Evolutionary conservation across 2,329 filamentous ascomycete species (phyloP).

Genomic region (Claviceps pazoutovae): DNA sequence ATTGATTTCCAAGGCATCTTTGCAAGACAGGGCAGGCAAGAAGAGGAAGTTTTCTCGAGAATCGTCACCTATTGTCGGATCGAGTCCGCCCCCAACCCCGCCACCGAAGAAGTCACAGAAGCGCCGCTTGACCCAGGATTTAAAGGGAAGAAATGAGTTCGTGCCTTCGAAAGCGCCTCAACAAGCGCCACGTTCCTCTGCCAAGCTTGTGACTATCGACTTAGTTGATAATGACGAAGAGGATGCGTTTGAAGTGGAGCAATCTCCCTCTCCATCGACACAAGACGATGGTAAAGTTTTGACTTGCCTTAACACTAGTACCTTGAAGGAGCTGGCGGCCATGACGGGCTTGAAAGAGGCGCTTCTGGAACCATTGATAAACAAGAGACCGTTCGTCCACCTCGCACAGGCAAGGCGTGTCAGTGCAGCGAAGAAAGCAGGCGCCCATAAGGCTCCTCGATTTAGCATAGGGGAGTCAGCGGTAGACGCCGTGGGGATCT

Average conservation of each 20-base stretch:
- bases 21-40: constrained; percentile 10
- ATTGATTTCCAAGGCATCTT: constrained; percentile 17
- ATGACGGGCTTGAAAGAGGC: constrained; percentile 63
- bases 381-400: constrained; percentile 57
- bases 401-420: constrained; percentile 55
- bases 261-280: constrained; percentile 14
- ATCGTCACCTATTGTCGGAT: constrained; percentile 10
- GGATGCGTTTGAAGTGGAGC: constrained; percentile 25
- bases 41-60: constrained; percentile 8
- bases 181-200: constrained; percentile 16
- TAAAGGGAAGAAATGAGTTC: constrained; percentile 14
- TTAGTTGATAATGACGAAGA: constrained; percentile 27
- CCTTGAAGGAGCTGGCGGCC: constrained; percentile 62
- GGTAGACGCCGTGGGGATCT: constrained; percentile 45
- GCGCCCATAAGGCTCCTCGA: constrained; percentile 30
- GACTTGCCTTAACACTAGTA: constrained; percentile 71
- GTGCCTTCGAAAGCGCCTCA: constrained; percentile 11
- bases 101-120: constrained; percentile 8
- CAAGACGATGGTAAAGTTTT: constrained; percentile 41
- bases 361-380: constrained; percentile 54
- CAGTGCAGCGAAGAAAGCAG: constrained; percentile 34
- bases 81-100: constrained; percentile 17
- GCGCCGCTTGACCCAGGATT: constrained; percentile 24
- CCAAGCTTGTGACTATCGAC: constrained; percentile 21
- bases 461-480: constrained; percentile 38